phyloP scores from a whole-genome alignment of 345 rosid species.

The Carallia brachiata region DNA sequence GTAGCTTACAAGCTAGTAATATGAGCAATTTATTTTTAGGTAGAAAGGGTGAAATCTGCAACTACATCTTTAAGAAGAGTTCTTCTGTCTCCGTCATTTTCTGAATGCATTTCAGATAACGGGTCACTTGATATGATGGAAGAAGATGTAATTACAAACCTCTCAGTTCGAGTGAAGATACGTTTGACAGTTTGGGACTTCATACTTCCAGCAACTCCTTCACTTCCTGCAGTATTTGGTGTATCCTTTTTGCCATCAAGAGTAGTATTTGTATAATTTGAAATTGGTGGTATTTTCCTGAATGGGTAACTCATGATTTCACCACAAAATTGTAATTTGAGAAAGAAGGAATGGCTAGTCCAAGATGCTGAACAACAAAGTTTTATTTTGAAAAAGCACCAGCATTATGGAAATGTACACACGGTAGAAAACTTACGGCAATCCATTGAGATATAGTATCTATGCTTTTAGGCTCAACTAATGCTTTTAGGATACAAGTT shows the following conservation, averaged over 20 bases:
- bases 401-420: too few relatives aligned
- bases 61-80: conserved; percentile 76
- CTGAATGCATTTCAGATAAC: conserved; percentile 77
- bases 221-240: conserved; percentile 97
- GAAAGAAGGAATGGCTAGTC: not conserved
- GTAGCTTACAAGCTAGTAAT: conserved; percentile 24
- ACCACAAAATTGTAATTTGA: not conserved
- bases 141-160: conserved; percentile 86
- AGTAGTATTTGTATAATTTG: not conserved
- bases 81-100: conserved; percentile 78
- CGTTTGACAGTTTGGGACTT: conserved; percentile 94
- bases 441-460: too few relatives aligned
- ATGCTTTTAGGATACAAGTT: not conserved
- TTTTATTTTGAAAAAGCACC: too few relatives aligned
- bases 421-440: too few relatives aligned
- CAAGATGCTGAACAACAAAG: too few relatives aligned
- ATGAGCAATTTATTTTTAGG: conserved; percentile 52
- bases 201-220: conserved; percentile 80
- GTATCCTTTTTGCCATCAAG: conserved; percentile 46
- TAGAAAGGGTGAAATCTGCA: conserved; percentile 74
- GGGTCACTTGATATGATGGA: conserved; percentile 83
- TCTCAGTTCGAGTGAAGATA: conserved; percentile 72
- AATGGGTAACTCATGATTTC: not conserved
- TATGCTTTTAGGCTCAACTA: not conserved
- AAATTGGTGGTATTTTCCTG: conserved; percentile 5